Evolutionary conservation across 176 grass and related monocot genomes (phyloP).

Genomic region (Musa itinerans): DNA sequence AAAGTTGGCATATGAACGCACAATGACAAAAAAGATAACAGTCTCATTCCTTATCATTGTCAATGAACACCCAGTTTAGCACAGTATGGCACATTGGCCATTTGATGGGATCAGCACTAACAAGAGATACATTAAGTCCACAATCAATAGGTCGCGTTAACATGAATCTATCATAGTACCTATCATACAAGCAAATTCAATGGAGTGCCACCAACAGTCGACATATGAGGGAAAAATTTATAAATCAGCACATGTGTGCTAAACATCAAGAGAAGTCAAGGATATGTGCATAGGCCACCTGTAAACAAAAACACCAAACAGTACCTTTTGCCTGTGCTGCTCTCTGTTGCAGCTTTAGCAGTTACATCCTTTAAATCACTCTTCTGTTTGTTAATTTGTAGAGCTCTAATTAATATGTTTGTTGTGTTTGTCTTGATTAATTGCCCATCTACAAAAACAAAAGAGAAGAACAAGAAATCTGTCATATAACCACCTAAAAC

Average conservation of each 20-base stretch:
- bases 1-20: not conserved
- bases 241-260: too few species aligned
- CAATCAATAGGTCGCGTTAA: not conserved
- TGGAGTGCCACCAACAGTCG: not conserved
- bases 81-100: not conserved
- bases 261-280: not conserved
- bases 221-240: too few species aligned
- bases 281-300: not conserved
- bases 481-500: slow-evolving; percentile 5
- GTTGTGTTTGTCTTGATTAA: slow-evolving; percentile 74
- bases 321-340: slow-evolving; percentile 60
- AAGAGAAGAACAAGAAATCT: slow-evolving; percentile 9
- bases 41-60: not conserved
- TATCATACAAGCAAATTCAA: not conserved
- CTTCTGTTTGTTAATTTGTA: slow-evolving; percentile 76
- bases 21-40: not conserved
- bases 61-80: not conserved
- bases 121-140: not conserved
- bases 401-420: slow-evolving; percentile 95
- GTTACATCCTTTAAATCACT: slow-evolving; percentile 46
- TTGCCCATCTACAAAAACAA: slow-evolving; percentile 54
- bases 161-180: not conserved
- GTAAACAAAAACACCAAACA: not conserved
- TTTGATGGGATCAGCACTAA: not conserved
- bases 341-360: slow-evolving; percentile 30